Percentiles rank a stretch among this genome's conserved stretches.
These are phyloP conservation scores for Glaciozyma martinii DNA, from an alignment of 768 basidiomycete genomes.

Conservation along the genomic window DNA sequence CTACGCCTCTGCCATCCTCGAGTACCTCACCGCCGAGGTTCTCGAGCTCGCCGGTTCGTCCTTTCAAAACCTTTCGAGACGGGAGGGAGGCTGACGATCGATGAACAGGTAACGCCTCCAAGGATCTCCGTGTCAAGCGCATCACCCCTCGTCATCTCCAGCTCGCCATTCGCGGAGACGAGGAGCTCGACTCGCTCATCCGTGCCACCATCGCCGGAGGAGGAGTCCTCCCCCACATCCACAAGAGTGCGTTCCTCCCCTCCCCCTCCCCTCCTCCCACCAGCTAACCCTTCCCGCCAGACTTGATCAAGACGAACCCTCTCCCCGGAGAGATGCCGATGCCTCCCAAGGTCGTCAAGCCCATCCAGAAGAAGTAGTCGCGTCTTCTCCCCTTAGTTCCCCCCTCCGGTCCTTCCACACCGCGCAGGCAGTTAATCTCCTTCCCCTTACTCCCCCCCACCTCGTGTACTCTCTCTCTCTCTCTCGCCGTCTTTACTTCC, in stretches of 20 bases:
- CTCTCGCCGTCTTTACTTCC: too few relatives aligned
- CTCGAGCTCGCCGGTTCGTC: slow-evolving; percentile 82
- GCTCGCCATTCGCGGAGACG: slow-evolving; percentile 91
- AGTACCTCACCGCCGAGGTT: slow-evolving; percentile 94
- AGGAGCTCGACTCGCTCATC: slow-evolving; percentile 91
- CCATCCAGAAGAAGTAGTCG: too few relatives aligned
- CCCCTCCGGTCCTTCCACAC: too few relatives aligned
- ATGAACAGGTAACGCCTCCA: slow-evolving; percentile 77
- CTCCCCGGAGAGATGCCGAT: too few relatives aligned
- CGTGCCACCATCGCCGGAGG: slow-evolving; percentile 75
- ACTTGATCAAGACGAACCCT: not conserved
- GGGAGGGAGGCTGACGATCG: not conserved
- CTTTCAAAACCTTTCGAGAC: not conserved
- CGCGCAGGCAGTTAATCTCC: too few relatives aligned
- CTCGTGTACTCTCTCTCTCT: too few relatives aligned
- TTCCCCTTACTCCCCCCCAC: too few relatives aligned
- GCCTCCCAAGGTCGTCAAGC: too few relatives aligned
- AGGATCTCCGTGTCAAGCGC: slow-evolving; percentile 93
- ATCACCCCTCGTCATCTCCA: slow-evolving; percentile 94
- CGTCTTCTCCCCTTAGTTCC: too few relatives aligned
- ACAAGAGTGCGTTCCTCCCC: slow-evolving; percentile 20
- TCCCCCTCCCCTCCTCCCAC: too few relatives aligned
- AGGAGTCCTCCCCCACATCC: slow-evolving; percentile 40
- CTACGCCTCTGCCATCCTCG: slow-evolving; percentile 89
- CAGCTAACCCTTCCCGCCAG: not conserved